These are phyloP conservation scores for Coemansia sp. DNA, from an alignment of 192 early-diverging fungal genomes.

Conservation along the genomic window DNA sequence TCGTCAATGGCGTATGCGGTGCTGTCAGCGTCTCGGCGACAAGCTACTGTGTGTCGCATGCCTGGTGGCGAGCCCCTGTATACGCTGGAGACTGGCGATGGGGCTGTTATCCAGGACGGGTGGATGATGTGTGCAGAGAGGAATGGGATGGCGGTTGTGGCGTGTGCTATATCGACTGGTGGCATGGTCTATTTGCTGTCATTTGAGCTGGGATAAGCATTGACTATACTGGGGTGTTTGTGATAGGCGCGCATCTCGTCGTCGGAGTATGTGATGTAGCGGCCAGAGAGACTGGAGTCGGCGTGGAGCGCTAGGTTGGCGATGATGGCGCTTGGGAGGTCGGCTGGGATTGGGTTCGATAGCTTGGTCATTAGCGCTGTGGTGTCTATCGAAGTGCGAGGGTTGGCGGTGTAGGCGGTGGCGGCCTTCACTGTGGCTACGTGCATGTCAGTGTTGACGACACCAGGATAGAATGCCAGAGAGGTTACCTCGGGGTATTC, in stretches of 20 bases:
- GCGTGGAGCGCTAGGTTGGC: conserved; percentile 39
- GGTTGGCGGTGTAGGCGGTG: neutral
- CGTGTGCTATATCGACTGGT: conserved; percentile 23
- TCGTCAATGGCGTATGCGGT: conserved; percentile 16
- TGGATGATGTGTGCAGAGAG: conserved; percentile 12
- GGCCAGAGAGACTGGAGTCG: conserved; percentile 21
- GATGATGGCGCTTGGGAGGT: conserved; percentile 26
- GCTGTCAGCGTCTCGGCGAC: conserved; percentile 28
- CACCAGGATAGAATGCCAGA: conserved; percentile 79
- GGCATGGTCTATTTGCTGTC: conserved; percentile 6
- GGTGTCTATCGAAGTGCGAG: conserved; percentile 5
- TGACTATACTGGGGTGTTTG: neutral
- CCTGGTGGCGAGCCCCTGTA: conserved; percentile 23
- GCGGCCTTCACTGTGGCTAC: conserved; percentile 8
- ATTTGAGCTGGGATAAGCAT: neutral
- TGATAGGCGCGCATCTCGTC: conserved; percentile 23
- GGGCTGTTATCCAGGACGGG: conserved; percentile 25
- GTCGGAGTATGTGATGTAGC: conserved; percentile 21
- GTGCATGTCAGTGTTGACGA: conserved; percentile 81
- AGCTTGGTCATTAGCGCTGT: conserved; percentile 13
- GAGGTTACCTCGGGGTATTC: conserved; percentile 72
- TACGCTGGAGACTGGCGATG: neutral
- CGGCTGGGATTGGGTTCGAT: conserved; percentile 7
- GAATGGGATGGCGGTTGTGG: neutral
- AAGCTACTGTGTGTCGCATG: conserved; percentile 34